Percentiles rank a stretch among this genome's conserved stretches.
These are phyloP conservation scores for Sporothrix variecibatus DNA, from an alignment of 2,329 filamentous ascomycete genomes.

Conservation along the genomic window DNA sequence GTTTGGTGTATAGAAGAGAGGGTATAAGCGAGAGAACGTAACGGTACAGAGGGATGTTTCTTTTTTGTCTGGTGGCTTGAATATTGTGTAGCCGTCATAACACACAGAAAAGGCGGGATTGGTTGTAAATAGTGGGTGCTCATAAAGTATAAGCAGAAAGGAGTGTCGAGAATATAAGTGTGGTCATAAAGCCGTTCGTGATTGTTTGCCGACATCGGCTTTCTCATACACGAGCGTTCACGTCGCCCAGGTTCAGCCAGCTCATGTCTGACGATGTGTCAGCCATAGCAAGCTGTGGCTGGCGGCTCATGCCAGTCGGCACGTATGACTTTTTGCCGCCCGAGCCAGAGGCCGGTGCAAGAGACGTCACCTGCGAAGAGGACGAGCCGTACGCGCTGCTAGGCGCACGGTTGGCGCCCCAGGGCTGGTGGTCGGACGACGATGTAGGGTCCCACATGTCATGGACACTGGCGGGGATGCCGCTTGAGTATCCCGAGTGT, in stretches of 20 bases:
- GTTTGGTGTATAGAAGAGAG: not conserved
- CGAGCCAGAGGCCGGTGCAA: conserved; percentile 40
- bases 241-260: conserved; percentile 72
- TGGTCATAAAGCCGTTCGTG: conserved; percentile 18
- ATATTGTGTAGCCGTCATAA: conserved; percentile 27
- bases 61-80: conserved; percentile 15
- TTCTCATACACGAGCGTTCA: conserved; percentile 24
- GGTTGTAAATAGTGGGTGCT: not conserved
- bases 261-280: conserved; percentile 68
- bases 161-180: conserved; percentile 25
- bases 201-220: not conserved
- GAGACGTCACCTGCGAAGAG: conserved; percentile 47
- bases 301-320: conserved; percentile 46
- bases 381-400: conserved; percentile 53
- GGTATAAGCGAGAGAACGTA: conserved; percentile 28
- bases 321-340: conserved; percentile 25
- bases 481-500: conserved; percentile 61
- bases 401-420: conserved; percentile 52
- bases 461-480: conserved; percentile 64
- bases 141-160: not conserved
- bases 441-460: conserved; percentile 57
- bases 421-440: conserved; percentile 45
- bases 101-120: conserved; percentile 6
- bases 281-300: conserved; percentile 54
- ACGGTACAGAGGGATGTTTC: conserved; percentile 3